Conservation (phyloP, 2,329 filamentous ascomycete genomes). For the Sporothrix variecibatus region DNA sequence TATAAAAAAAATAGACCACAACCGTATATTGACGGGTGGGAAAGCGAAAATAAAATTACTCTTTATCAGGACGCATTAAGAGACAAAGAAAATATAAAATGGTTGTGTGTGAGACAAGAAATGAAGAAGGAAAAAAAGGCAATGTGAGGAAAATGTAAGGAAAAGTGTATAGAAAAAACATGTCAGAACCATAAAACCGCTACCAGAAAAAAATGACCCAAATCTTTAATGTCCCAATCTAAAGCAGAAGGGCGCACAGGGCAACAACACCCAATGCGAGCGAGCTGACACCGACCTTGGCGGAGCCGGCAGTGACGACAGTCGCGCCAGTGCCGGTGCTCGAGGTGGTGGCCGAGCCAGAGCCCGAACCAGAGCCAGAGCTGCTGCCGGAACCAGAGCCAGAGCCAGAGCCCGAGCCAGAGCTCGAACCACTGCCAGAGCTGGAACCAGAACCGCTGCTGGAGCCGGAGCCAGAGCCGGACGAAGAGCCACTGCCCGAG, state of each 20-base stretch:
- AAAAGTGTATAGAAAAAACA: slow-evolving; percentile 8
- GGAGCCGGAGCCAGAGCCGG: background rate
- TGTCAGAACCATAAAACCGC: background rate
- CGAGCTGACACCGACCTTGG: slow-evolving; percentile 22
- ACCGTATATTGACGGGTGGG: background rate
- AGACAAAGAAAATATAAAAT: background rate
- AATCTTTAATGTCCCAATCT: background rate
- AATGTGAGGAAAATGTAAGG: background rate
- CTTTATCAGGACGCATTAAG: slow-evolving; percentile 16
- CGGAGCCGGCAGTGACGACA: slow-evolving; percentile 24
- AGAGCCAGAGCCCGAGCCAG: background rate
- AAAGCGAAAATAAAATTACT: slow-evolving; percentile 17
- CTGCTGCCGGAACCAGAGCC: background rate
- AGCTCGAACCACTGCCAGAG: background rate
- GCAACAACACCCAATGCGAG: slow-evolving; percentile 5
- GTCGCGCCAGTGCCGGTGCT: background rate
- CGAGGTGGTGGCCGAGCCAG: background rate
- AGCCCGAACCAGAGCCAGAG: background rate
- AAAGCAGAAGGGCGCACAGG: slow-evolving; percentile 17
- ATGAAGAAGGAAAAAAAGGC: background rate
- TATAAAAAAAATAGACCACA: slow-evolving; percentile 2
- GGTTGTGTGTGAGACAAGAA: background rate
- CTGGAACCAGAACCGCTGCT: background rate
- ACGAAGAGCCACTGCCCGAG: background rate
- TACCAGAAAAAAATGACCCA: background rate